A percentile compares a stretch with the other conserved stretches of the same genome.
Evolutionary conservation across 2,329 filamentous ascomycete genomes (phyloP).

Genomic region (Fusarium napiforme): DNA sequence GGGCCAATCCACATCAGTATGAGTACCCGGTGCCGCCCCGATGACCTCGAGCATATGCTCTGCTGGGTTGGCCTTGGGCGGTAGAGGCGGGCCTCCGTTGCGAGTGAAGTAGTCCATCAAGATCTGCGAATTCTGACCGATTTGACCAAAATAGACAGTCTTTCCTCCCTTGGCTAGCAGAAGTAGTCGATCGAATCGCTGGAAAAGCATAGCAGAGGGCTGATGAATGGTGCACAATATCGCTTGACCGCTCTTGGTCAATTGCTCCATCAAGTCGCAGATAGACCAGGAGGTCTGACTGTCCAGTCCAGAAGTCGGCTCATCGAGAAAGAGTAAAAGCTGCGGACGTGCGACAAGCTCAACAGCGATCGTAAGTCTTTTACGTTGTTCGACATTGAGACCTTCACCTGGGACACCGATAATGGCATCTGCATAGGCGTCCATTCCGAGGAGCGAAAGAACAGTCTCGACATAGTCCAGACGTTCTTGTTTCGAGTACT

Average conservation of each 20-base stretch:
- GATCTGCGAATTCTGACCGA: slow-evolving; percentile 65
- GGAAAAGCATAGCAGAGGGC: slow-evolving; percentile 56
- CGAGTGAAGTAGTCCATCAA: slow-evolving; percentile 70
- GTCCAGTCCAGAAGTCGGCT: slow-evolving; percentile 69
- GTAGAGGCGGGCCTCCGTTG: slow-evolving; percentile 66
- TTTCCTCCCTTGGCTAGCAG: slow-evolving; percentile 32
- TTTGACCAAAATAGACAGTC: slow-evolving; percentile 75
- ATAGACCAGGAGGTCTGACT: slow-evolving; percentile 70
- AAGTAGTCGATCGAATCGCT: slow-evolving; percentile 43
- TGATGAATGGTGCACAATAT: slow-evolving; percentile 48
- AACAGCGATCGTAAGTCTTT: slow-evolving; percentile 67
- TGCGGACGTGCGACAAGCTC: slow-evolving; percentile 64
- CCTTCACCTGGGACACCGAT: slow-evolving; percentile 68
- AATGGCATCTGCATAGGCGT: slow-evolving; percentile 70
- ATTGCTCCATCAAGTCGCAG: slow-evolving; percentile 65
- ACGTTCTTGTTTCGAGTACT: slow-evolving; percentile 75
- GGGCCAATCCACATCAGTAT: slow-evolving; percentile 52
- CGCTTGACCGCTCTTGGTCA: slow-evolving; percentile 61
- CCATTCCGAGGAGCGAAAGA: slow-evolving; percentile 70
- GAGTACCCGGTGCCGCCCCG: slow-evolving; percentile 60
- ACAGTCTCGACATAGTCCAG: slow-evolving; percentile 83
- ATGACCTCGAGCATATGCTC: slow-evolving; percentile 71
- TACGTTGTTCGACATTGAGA: slow-evolving; percentile 68
- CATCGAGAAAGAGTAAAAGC: slow-evolving; percentile 68
- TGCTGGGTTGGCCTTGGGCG: slow-evolving; percentile 69